Evolutionary conservation across 2,329 filamentous ascomycete genomes (phyloP).

Genomic region (Botrytis hyacinthi): DNA sequence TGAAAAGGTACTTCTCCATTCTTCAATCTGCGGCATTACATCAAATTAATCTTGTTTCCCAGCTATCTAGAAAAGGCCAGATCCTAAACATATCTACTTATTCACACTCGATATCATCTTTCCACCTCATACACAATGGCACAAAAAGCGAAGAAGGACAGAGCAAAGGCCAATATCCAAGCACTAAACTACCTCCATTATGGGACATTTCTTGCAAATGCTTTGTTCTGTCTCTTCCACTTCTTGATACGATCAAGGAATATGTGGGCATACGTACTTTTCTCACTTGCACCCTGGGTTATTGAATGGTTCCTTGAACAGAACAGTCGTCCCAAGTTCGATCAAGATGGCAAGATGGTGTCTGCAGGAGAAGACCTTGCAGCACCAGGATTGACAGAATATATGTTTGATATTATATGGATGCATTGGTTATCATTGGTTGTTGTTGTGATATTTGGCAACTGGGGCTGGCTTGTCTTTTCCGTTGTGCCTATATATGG

Average conservation of each 20-base stretch:
- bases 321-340: constrained; percentile 73
- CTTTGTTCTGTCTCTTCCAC: constrained; percentile 70
- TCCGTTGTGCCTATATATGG: constrained; percentile 37
- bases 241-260: constrained; percentile 61
- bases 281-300: constrained; percentile 71
- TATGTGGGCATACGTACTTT: constrained; percentile 64
- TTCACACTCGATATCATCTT: not conserved
- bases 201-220: constrained; percentile 69
- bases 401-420: constrained; percentile 97
- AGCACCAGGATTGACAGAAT: constrained; percentile 86
- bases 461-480: constrained; percentile 72
- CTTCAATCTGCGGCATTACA: not conserved
- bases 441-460: constrained; percentile 74
- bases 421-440: constrained; percentile 81
- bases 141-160: constrained; percentile 43
- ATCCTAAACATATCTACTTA: constrained; percentile 7
- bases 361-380: constrained; percentile 83
- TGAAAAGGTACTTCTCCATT: not conserved
- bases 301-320: constrained; percentile 86
- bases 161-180: constrained; percentile 75
- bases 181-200: constrained; percentile 80
- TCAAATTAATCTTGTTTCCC: not conserved
- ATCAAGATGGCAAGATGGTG: constrained; percentile 54
- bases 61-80: constrained; percentile 6
- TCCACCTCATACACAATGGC: constrained; percentile 31